phyloP scores from a whole-genome alignment of 495 filamentous ascomycete species.

The Penicillium silybi region DNA sequence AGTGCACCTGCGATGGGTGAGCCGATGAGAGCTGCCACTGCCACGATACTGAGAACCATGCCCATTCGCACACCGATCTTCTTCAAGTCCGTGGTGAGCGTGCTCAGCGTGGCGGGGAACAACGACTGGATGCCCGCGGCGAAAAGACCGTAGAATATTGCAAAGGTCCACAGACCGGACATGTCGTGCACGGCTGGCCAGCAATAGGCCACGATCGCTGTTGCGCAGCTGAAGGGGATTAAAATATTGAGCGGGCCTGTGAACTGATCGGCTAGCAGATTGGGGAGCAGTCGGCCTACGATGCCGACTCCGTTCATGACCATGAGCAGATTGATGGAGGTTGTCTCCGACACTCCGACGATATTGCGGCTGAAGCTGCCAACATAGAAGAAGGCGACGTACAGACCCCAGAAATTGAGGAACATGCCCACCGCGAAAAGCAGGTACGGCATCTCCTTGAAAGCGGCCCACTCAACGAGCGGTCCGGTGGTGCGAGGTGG shows the following conservation, averaged over 20 bases:
- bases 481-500: conserved; percentile 61
- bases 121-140: conserved; percentile 67
- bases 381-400: conserved; percentile 76
- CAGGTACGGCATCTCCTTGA: conserved; percentile 61
- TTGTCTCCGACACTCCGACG: conserved; percentile 49
- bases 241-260: conserved; percentile 63
- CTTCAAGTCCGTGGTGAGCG: conserved; percentile 59
- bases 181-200: conserved; percentile 58
- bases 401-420: conserved; percentile 63
- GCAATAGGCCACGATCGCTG: conserved; percentile 51
- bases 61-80: conserved; percentile 73
- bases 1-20: conserved; percentile 69
- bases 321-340: conserved; percentile 63
- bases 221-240: conserved; percentile 49
- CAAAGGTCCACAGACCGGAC: conserved; percentile 54
- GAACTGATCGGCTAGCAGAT: conserved; percentile 57
- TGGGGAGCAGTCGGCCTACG: conserved; percentile 60
- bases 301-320: conserved; percentile 70
- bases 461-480: conserved; percentile 64
- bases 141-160: conserved; percentile 58
- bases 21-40: conserved; percentile 68
- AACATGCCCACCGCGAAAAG: conserved; percentile 66
- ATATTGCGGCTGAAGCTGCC: conserved; percentile 56
- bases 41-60: conserved; percentile 74
- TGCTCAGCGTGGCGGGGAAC: conserved; percentile 56